Base-by-base conservation (phyloP, 495 filamentous ascomycete species). In the Penicillium antarcticum region DNA sequence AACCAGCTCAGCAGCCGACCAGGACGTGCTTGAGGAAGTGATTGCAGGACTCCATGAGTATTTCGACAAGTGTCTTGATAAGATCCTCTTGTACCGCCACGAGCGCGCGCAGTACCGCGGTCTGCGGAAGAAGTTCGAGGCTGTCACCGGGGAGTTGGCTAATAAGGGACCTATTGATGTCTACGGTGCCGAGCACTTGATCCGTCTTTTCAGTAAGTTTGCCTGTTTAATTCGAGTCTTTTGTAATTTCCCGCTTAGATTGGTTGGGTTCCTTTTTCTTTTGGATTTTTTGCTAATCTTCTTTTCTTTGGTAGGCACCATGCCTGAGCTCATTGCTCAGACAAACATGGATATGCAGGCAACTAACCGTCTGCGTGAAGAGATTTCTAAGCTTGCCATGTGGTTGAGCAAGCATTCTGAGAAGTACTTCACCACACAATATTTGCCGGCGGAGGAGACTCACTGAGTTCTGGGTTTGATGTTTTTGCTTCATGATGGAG, bases 281-380 rank as follows among this genome's bases (percentile, higher is more conserved):
- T 16, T 11, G 11, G 38, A 19, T 24, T 3, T 9, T 23, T 36
- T 39, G 43, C 58, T 52, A 60, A 58, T 48, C 48, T 56, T 36
- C 4, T 37, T 31, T 37, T 26, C 14, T 41, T 6, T 17, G 34
- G 6, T 49, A 97, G 94, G 95, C 10, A 85, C 85, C 7, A 82
- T 98, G 56, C 94, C 95, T 0, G 94, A 98, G 67, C 82, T 97
- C 23, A 83, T 98, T 55, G 91, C 91, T 14, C 92, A 97, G 65
- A 98, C 94, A 26, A 96, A 96, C 68, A 96, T 98, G 94, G 94
- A 97, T 62, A 74, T 82, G 21, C 91, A 92, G 67, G 89, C 88
- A 8, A 88, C 94, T 42, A 87, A 84, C 54, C 86, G 89, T 33
- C 81, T 97, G 10, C 86, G 89, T 10, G 91, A 96, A 53, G 94